Evolutionary conservation across 495 filamentous ascomycete species (phyloP).

Genomic region (Neurospora intermedia): DNA sequence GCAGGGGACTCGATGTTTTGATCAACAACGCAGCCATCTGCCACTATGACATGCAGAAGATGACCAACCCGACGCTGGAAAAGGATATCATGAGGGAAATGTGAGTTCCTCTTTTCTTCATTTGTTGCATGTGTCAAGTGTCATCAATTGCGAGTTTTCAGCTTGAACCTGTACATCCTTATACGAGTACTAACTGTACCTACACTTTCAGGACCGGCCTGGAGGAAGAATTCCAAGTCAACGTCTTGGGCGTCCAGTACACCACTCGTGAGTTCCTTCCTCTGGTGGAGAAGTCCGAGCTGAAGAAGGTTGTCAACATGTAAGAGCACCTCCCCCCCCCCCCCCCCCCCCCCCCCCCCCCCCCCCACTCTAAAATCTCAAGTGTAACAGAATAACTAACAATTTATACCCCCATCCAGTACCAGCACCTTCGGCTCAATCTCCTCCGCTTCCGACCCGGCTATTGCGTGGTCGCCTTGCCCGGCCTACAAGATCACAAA

Average conservation of each 20-base stretch:
- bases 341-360: neutral
- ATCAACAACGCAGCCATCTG: constrained; percentile 14
- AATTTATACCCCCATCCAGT: neutral
- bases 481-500: constrained; percentile 45
- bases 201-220: constrained; percentile 24
- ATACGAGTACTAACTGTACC: neutral
- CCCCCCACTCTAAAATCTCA: neutral
- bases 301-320: constrained; percentile 41
- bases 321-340: neutral
- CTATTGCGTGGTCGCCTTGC: constrained; percentile 9
- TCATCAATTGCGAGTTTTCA: neutral
- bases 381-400: neutral
- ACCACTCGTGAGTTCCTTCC: constrained; percentile 36
- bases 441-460: constrained; percentile 13
- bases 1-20: constrained; percentile 28
- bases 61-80: neutral
- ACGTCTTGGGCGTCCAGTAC: constrained; percentile 33
- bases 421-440: constrained; percentile 39
- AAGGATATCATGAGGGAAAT: constrained; percentile 10
- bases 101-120: neutral
- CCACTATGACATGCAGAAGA: constrained; percentile 8
- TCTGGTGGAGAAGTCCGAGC: constrained; percentile 31
- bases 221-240: constrained; percentile 30
- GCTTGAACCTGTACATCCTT: neutral
- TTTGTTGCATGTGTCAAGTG: neutral